Percentiles rank a stretch among this genome's conserved stretches.
Evolutionary conservation across 2,329 filamentous ascomycete species (phyloP).

Genomic region (Cadophora malorum): DNA sequence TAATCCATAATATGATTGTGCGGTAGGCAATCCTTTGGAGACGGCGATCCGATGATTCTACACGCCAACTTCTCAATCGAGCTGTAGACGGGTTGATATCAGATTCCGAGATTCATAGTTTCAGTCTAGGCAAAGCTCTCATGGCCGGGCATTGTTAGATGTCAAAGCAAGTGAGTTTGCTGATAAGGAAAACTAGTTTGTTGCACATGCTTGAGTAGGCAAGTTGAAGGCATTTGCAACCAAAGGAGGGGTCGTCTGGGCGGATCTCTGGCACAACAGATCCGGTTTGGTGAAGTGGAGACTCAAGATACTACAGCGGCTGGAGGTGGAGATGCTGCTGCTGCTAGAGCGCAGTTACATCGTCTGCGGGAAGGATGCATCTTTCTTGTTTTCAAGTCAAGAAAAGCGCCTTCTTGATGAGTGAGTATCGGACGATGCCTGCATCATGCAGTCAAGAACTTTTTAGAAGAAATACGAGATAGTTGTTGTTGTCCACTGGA

Average conservation of each 20-base stretch:
- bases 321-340: constrained; percentile 14
- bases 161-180: neutral
- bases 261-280: constrained; percentile 17
- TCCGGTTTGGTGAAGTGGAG: constrained; percentile 16
- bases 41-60: constrained; percentile 20
- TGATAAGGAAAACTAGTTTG: neutral
- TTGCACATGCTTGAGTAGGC: neutral
- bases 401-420: neutral
- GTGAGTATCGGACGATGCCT: constrained; percentile 17
- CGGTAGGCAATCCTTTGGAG: constrained; percentile 19
- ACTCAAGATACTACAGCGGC: constrained; percentile 9
- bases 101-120: neutral
- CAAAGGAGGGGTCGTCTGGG: constrained; percentile 22
- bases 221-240: neutral
- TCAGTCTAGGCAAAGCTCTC: neutral
- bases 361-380: constrained; percentile 4
- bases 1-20: constrained; percentile 24
- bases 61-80: neutral
- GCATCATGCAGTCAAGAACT: constrained; percentile 20
- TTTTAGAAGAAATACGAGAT: constrained; percentile 12
- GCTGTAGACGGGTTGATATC: neutral
- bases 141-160: neutral
- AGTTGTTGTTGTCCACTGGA: constrained; percentile 6
- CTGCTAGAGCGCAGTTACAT: constrained; percentile 8
- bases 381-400: constrained; percentile 23